These are phyloP conservation scores for Zancudomyces culisetae DNA, from an alignment of 371 early-diverging fungal genomes.

Conservation along the genomic window DNA sequence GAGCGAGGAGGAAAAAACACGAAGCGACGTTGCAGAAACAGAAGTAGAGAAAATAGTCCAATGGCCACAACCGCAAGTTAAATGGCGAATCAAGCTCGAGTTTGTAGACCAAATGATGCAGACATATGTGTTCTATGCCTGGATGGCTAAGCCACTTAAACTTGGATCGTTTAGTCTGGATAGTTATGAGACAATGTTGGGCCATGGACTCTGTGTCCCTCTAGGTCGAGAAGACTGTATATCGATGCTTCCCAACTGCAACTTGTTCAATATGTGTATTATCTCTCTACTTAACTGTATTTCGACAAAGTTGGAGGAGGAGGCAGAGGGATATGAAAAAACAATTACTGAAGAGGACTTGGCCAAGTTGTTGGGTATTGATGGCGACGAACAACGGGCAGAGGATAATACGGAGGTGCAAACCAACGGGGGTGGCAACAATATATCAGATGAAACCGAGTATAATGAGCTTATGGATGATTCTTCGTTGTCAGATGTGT, in stretches of 20 bases:
- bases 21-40: neutral
- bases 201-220: neutral
- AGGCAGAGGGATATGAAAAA: too few relatives aligned
- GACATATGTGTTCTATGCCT: constrained; percentile 3
- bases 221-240: neutral
- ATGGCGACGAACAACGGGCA: neutral
- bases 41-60: neutral
- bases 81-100: neutral
- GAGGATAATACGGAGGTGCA: neutral
- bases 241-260: neutral
- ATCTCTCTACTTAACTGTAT: neutral
- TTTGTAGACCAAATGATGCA: constrained; percentile 1
- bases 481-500: neutral
- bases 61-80: constrained; percentile 2
- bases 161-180: constrained; percentile 1
- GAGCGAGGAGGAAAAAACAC: neutral
- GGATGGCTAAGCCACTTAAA: constrained; percentile 1
- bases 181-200: constrained; percentile 2
- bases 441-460: too few relatives aligned
- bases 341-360: too few relatives aligned
- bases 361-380: neutral
- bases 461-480: too few relatives aligned
- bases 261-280: neutral
- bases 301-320: neutral
- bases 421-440: neutral